phyloP scores from a whole-genome alignment of 768 basidiomycete species.

The Lactarius vividus region DNA sequence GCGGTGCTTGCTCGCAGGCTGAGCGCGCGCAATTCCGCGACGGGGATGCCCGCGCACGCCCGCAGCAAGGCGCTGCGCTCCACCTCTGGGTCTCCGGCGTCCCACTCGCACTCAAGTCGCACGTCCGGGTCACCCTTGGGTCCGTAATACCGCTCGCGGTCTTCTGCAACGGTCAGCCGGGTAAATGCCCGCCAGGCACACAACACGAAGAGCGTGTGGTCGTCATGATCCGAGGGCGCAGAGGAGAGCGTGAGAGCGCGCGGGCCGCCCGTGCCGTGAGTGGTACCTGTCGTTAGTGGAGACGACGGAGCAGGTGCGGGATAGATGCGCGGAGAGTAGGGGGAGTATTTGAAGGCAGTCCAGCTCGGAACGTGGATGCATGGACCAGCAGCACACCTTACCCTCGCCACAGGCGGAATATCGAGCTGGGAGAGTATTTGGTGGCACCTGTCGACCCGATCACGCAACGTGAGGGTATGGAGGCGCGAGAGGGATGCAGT shows the following conservation, averaged over 20 bases:
- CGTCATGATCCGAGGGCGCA: not conserved
- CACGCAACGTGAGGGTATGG: not conserved
- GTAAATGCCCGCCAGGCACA: slow-evolving; percentile 17
- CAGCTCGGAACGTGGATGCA: slow-evolving; percentile 13
- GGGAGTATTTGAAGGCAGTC: slow-evolving; percentile 21
- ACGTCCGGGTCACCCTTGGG: slow-evolving; percentile 8
- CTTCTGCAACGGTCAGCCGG: slow-evolving; percentile 3
- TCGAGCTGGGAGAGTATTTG: slow-evolving; percentile 10
- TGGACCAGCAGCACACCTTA: slow-evolving; percentile 18
- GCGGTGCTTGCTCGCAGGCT: slow-evolving; percentile 7
- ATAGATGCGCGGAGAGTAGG: slow-evolving; percentile 14
- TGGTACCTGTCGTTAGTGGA: not conserved
- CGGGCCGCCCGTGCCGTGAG: not conserved
- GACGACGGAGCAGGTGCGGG: not conserved
- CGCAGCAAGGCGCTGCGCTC: slow-evolving; percentile 9
- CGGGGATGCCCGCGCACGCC: slow-evolving; percentile 11
- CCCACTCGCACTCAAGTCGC: slow-evolving; percentile 21
- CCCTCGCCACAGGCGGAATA: not conserved
- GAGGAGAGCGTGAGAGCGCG: slow-evolving; percentile 20
- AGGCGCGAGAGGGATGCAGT: slow-evolving; percentile 6
- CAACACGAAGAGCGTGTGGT: slow-evolving; percentile 9
- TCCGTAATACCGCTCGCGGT: slow-evolving; percentile 14
- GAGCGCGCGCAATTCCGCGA: slow-evolving; percentile 17
- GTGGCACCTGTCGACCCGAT: slow-evolving; percentile 19
- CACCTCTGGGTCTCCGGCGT: slow-evolving; percentile 11